A percentile compares a stretch with the other conserved stretches of the same genome.
Conservation (phyloP, 2,329 filamentous ascomycete genomes). For the Penicillium sp. region DNA sequence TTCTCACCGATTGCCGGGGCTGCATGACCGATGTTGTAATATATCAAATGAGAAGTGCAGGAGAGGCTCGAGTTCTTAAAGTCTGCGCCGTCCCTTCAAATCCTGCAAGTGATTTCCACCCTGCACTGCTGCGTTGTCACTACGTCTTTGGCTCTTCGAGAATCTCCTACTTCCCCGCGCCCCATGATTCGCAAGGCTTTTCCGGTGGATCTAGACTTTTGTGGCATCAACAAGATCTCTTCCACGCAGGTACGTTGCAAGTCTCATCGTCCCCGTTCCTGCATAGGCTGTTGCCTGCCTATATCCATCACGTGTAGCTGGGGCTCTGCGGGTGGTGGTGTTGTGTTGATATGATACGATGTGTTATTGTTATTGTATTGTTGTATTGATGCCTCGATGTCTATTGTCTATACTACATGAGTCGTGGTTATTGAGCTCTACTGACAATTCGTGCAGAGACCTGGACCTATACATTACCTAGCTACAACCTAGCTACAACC, state of each 20-base stretch:
- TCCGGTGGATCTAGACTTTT: constrained; percentile 13
- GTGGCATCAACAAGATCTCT: constrained; percentile 9
- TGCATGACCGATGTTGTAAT: constrained; percentile 44
- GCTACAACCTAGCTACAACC: background rate
- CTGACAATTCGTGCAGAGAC: background rate
- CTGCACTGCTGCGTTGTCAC: constrained; percentile 23
- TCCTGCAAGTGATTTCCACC: constrained; percentile 24
- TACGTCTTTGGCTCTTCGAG: constrained; percentile 16
- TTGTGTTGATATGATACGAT: background rate
- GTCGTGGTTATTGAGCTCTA: too few species aligned
- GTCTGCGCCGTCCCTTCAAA: constrained; percentile 24
- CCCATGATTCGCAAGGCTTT: constrained; percentile 19
- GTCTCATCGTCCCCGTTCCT: constrained; percentile 7
- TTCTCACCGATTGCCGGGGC: constrained; percentile 40
- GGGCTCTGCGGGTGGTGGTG: constrained; percentile 12
- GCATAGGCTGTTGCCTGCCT: constrained; percentile 3
- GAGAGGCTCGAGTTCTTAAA: constrained; percentile 36
- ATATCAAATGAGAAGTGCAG: constrained; percentile 45
- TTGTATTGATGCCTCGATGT: background rate
- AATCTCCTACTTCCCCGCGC: constrained; percentile 6
- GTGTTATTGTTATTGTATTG: background rate
- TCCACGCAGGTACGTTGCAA: constrained; percentile 16
- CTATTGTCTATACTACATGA: background rate
- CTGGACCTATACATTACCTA: background rate
- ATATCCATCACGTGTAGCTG: constrained; percentile 10